These are phyloP conservation scores for Curvularia lunata DNA, from an alignment of 2,329 filamentous ascomycete genomes.

Conservation along the genomic window DNA sequence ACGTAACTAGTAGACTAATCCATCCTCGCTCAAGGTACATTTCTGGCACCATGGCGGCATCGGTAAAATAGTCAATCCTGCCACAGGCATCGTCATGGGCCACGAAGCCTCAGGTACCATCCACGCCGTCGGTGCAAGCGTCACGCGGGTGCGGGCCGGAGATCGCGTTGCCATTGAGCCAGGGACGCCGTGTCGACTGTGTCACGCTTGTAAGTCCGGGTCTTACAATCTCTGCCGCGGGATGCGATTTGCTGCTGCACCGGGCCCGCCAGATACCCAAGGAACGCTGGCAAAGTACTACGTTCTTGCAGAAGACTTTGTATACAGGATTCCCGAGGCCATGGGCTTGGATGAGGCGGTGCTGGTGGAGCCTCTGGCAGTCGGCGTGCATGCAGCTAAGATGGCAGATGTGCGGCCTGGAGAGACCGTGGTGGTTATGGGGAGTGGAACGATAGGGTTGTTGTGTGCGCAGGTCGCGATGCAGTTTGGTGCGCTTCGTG, in stretches of 20 bases:
- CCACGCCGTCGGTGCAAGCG: slow-evolving; percentile 77
- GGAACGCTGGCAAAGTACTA: slow-evolving; percentile 88
- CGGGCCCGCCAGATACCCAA: slow-evolving; percentile 68
- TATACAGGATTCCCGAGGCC: slow-evolving; percentile 81
- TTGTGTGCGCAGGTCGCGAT: slow-evolving; percentile 77
- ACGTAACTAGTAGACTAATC: too few species aligned
- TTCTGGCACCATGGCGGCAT: slow-evolving; percentile 97
- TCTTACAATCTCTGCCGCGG: slow-evolving; percentile 90
- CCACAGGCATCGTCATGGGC: slow-evolving; percentile 80
- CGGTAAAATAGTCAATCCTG: slow-evolving; percentile 81
- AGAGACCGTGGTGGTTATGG: slow-evolving; percentile 85
- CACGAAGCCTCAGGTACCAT: slow-evolving; percentile 88
- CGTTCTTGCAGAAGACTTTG: slow-evolving; percentile 88
- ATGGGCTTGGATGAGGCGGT: slow-evolving; percentile 91
- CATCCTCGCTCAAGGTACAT: slow-evolving; percentile 63
- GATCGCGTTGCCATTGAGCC: slow-evolving; percentile 93
- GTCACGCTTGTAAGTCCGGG: slow-evolving; percentile 85
- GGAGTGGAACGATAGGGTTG: slow-evolving; percentile 89
- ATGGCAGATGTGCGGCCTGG: slow-evolving; percentile 78
- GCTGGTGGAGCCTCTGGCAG: slow-evolving; percentile 84
- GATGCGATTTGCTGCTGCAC: slow-evolving; percentile 86
- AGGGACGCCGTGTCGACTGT: slow-evolving; percentile 85
- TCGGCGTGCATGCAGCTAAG: slow-evolving; percentile 85
- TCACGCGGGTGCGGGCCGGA: slow-evolving; percentile 75
- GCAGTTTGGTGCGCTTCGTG: slow-evolving; percentile 73